phyloP scores from a whole-genome alignment of 768 basidiomycete genomes.

The Boletus rufocinnamomeus region DNA sequence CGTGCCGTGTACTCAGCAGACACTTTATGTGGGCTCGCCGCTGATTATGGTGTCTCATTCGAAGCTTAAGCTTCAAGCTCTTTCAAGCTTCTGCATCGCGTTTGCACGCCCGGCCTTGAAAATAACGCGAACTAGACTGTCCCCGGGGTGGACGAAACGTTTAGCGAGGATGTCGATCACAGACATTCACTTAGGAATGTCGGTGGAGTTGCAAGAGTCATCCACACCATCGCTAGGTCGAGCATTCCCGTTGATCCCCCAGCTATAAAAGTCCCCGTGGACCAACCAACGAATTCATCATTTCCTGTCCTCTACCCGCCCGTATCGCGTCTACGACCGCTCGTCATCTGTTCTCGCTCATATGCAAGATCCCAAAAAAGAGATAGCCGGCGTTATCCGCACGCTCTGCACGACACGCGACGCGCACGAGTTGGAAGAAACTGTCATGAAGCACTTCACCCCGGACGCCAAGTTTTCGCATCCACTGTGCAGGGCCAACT shows the following conservation, averaged over 20 bases:
- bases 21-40: background rate
- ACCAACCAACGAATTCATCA: slow-evolving; percentile 1
- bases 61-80: background rate
- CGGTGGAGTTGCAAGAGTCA: background rate
- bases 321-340: background rate
- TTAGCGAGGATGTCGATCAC: slow-evolving; percentile 1
- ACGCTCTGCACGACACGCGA: slow-evolving; percentile 49
- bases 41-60: background rate
- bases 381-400: slow-evolving; percentile 47
- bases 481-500: slow-evolving; percentile 56
- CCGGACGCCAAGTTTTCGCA: slow-evolving; percentile 59
- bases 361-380: slow-evolving; percentile 60
- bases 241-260: slow-evolving; percentile 4
- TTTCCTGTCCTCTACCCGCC: background rate
- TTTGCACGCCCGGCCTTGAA: background rate
- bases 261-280: slow-evolving; percentile 17
- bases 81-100: background rate
- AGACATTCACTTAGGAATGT: slow-evolving; percentile 9
- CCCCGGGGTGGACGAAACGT: background rate
- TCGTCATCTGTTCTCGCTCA: background rate
- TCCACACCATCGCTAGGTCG: background rate
- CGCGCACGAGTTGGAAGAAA: slow-evolving; percentile 50
- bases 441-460: slow-evolving; percentile 52
- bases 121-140: background rate
- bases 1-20: background rate